Conservation (phyloP, 2,329 filamentous ascomycete species). For the Orbilia blumenaviensis region DNA sequence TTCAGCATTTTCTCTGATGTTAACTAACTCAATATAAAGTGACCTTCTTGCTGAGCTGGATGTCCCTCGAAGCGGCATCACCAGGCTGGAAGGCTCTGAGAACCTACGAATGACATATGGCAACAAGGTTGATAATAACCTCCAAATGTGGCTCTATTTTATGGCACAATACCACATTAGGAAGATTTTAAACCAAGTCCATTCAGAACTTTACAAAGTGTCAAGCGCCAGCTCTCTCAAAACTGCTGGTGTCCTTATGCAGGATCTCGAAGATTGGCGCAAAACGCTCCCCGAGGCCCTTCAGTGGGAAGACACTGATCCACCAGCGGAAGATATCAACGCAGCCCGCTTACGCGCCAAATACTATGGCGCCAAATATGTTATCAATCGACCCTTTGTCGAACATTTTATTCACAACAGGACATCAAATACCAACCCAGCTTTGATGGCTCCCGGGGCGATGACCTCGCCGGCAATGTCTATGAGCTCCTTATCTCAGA, state of each 20-base stretch:
- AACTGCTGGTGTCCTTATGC: constrained; percentile 59
- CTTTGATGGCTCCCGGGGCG: constrained; percentile 67
- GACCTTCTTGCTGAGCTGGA: constrained; percentile 90
- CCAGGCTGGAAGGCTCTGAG: constrained; percentile 66
- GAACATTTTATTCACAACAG: constrained; percentile 68
- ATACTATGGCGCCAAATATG: constrained; percentile 90
- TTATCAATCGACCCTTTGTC: constrained; percentile 83
- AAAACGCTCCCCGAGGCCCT: constrained; percentile 54
- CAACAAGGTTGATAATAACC: constrained; percentile 58
- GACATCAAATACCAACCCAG: constrained; percentile 62
- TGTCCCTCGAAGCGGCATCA: constrained; percentile 70
- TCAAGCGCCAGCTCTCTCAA: constrained; percentile 54
- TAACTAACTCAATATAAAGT: constrained; percentile 63
- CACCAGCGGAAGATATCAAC: constrained; percentile 78
- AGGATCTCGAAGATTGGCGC: constrained; percentile 58
- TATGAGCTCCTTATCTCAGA: constrained; percentile 56
- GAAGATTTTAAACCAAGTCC: constrained; percentile 72
- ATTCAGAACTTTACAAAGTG: constrained; percentile 63
- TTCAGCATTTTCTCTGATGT: not conserved
- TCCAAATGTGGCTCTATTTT: constrained; percentile 64
- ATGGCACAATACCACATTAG: constrained; percentile 72
- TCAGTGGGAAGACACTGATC: constrained; percentile 72
- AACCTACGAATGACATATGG: constrained; percentile 60
- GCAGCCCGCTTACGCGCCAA: constrained; percentile 86
- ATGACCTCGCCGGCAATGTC: constrained; percentile 54